phyloP scores from a whole-genome alignment of 2,329 filamentous ascomycete species.

The Lachnellula arida region DNA sequence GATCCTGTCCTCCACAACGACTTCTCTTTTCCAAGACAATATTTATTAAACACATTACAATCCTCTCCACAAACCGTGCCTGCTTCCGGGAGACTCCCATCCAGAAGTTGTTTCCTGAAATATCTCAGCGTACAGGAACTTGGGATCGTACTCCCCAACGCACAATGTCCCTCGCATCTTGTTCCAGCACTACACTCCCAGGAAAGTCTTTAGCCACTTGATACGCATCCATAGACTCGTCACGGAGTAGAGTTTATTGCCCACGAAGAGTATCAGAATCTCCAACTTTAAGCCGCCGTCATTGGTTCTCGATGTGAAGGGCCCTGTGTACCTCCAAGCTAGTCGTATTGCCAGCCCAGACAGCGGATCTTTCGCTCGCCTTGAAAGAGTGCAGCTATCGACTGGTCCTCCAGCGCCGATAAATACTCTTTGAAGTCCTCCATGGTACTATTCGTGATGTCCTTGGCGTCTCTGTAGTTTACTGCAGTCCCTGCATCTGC shows the following conservation, averaged over 20 bases:
- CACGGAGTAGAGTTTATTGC: background rate
- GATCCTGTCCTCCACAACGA: background rate
- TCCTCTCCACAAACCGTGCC: conserved; percentile 1
- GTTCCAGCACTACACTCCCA: conserved; percentile 2
- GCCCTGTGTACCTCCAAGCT: conserved; percentile 2
- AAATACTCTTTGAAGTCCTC: conserved; percentile 5
- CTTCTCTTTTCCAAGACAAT: background rate
- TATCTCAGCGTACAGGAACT: background rate
- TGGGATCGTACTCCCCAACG: background rate
- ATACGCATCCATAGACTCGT: background rate
- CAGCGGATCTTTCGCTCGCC: conserved; percentile 6
- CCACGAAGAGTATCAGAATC: background rate
- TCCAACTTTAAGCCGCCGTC: background rate
- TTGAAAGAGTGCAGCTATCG: conserved; percentile 7
- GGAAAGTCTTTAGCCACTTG: background rate
- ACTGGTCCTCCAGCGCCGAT: conserved; percentile 2
- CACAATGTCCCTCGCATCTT: background rate
- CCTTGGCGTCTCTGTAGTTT: conserved; percentile 4
- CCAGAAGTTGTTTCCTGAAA: background rate
- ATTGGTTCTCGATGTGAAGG: background rate
- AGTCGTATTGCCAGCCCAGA: conserved; percentile 5
- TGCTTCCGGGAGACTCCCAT: background rate
- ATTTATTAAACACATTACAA: conserved; percentile 3
- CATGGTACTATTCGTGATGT: background rate
- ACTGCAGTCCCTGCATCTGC: conserved; percentile 4